Evolutionary conservation across 2,329 filamentous ascomycete species (phyloP), one percentile per base, ranked within the genome.

Genomic region (Pseudogymnoascus sp.): DNA sequence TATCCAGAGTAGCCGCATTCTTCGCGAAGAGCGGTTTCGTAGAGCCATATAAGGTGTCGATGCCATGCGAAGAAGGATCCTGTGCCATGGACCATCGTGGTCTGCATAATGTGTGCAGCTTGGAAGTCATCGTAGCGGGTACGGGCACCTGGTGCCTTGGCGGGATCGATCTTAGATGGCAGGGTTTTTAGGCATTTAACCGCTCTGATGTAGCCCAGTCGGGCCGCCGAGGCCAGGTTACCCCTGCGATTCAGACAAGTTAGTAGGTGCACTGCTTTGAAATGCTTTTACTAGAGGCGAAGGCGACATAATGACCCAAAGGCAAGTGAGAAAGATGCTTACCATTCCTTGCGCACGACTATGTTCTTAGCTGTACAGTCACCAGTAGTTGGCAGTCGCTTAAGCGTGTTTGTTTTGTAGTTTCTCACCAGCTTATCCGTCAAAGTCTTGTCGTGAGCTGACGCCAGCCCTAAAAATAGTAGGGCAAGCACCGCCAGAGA

Each of bases 1-100:
- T 28, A 28, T 28, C 44, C 44, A 5, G 7, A 4, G 65, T 76
- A 77, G 60, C 69, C 70, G 64, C 76, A 78, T 69, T 79, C 76
- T 13, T 74, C 66, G 23, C 74, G 73, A 65, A 78, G 71, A 65
- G 76, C 50, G 50, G 67, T 66, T 69, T 78, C 76, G 66, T 76
- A 76, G 3, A 73, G 67, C 64, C 68, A 68, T 26, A 76, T 67
- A 67, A 74, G 77, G 68, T 74, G 75, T 21, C 76, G 71, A 70
- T 78, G 77, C 74, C 75, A 78, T 15, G 73, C 70, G 1, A 78
- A 69, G 69, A 78, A 78, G 33, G 73, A 68, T 61, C 70, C 72
- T 6, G 69, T 68, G 66, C 69, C 73, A 68, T 76, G 74, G 35
- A 74, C 73, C 11, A 42, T 40, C n/a, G 67, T 65, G 3, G 73